A percentile compares a stretch with the other conserved stretches of the same genome.
Conservation (phyloP, 202 grass and related monocot genomes). For the Elaeis oleifera region DNA sequence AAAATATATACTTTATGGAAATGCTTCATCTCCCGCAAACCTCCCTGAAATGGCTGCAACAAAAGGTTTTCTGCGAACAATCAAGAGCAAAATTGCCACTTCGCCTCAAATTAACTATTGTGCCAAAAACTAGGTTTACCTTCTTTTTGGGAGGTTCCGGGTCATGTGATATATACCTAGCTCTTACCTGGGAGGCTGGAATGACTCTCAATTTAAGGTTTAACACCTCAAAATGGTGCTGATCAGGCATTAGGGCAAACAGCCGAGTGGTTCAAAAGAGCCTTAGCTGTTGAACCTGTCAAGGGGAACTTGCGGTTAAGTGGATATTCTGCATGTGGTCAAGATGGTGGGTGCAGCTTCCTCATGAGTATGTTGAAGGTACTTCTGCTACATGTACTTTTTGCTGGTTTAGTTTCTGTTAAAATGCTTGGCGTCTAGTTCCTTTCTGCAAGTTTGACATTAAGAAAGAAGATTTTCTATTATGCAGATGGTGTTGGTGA, state of each 20-base stretch:
- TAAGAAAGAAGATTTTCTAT: neutral
- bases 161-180: too few relatives aligned
- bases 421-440: neutral
- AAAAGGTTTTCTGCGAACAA: too few relatives aligned
- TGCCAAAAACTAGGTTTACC: too few relatives aligned
- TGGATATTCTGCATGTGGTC: constrained; percentile 98
- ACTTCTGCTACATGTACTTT: constrained; percentile 1
- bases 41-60: too few relatives aligned
- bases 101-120: too few relatives aligned
- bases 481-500: constrained; percentile 73
- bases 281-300: constrained; percentile 94
- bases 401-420: constrained; percentile 4
- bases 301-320: constrained; percentile 93
- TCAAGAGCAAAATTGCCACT: too few relatives aligned
- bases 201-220: neutral
- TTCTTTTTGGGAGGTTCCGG: too few relatives aligned
- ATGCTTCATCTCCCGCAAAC: too few relatives aligned
- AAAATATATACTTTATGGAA: too few relatives aligned
- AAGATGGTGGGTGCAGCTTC: constrained; percentile 95
- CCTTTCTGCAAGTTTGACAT: constrained; percentile 18
- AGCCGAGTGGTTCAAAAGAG: constrained; percentile 97
- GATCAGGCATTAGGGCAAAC: constrained; percentile 84
- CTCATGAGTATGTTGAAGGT: constrained; percentile 95
- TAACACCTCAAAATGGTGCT: constrained; percentile 1
- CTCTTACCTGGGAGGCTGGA: too few relatives aligned